Percentiles rank a stretch among this genome's conserved stretches.
phyloP scores from a whole-genome alignment of 306 rosid genomes.

The Quercus agrifolia region DNA sequence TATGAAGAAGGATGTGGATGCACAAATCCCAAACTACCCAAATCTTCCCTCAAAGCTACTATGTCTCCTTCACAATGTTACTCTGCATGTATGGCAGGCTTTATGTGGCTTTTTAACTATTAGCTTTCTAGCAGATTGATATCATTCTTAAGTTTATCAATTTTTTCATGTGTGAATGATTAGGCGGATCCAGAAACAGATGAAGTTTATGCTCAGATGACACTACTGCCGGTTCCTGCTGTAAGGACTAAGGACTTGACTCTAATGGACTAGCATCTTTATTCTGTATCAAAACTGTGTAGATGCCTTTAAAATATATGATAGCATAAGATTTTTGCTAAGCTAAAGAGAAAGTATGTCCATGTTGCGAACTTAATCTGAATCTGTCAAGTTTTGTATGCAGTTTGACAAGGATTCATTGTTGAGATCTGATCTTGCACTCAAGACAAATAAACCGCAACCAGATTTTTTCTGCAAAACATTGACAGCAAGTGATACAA shows the following conservation, averaged over 20 bases:
- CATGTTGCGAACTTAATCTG: neutral
- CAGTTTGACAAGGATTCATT: conserved; percentile 87
- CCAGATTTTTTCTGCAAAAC: conserved; percentile 94
- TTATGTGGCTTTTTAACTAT: neutral
- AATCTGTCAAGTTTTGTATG: conserved; percentile 8
- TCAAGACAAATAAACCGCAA: conserved; percentile 73
- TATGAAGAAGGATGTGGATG: conserved; percentile 72
- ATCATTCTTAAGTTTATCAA: neutral
- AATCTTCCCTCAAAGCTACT: conserved; percentile 81
- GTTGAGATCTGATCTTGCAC: conserved; percentile 83
- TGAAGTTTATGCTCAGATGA: conserved; percentile 95
- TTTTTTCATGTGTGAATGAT: neutral
- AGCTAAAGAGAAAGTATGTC: neutral
- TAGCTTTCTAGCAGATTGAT: neutral
- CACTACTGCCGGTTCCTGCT: conserved; percentile 75
- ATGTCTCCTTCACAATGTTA: conserved; percentile 77
- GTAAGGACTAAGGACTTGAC: conserved; percentile 51
- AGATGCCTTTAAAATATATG: neutral
- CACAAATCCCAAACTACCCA: conserved; percentile 77
- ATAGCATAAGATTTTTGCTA: neutral
- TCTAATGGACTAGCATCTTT: neutral
- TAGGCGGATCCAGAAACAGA: conserved; percentile 98
- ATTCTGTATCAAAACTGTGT: neutral
- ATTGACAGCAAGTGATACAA: conserved; percentile 93
- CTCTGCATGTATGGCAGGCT: conserved; percentile 61